Conservation (phyloP, 495 filamentous ascomycete genomes). For the Aspergillus kassunensis region DNA sequence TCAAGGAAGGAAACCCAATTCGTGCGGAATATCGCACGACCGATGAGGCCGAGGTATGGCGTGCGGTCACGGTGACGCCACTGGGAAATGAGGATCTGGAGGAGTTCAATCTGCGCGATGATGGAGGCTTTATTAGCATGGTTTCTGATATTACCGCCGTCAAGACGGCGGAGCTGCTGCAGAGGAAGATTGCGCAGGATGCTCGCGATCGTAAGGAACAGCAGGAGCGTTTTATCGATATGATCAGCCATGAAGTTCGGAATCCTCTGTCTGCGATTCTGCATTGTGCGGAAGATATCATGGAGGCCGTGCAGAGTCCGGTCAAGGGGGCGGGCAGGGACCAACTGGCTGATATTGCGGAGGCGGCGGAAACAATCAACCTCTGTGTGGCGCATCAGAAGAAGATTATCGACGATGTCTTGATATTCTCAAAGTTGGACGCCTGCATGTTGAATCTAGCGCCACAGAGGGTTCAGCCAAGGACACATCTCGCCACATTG, state of each 20-base stretch:
- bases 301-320: slow-evolving; percentile 19
- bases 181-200: slow-evolving; percentile 59
- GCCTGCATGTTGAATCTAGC: slow-evolving; percentile 66
- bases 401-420: slow-evolving; percentile 74
- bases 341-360: slow-evolving; percentile 40
- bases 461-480: slow-evolving; percentile 63
- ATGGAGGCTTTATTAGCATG: slow-evolving; percentile 22
- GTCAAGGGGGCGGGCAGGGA: slow-evolving; percentile 6
- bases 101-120: not conserved
- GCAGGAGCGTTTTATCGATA: slow-evolving; percentile 85
- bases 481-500: slow-evolving; percentile 60
- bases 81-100: slow-evolving; percentile 8
- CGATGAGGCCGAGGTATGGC: slow-evolving; percentile 16
- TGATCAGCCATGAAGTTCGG: slow-evolving; percentile 82
- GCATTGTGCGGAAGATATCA: slow-evolving; percentile 77
- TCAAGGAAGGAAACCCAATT: not conserved
- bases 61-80: slow-evolving; percentile 16
- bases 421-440: slow-evolving; percentile 81
- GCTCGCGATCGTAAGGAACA: slow-evolving; percentile 63
- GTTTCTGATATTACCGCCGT: slow-evolving; percentile 42
- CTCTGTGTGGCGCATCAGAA: slow-evolving; percentile 75
- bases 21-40: slow-evolving; percentile 23
- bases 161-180: slow-evolving; percentile 43
- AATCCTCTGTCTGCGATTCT: slow-evolving; percentile 80
- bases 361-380: slow-evolving; percentile 72